Evolutionary conservation across 768 basidiomycete species (phyloP), one percentile per base, ranked within the genome.

Genomic region (Suillus ampliporus): DNA sequence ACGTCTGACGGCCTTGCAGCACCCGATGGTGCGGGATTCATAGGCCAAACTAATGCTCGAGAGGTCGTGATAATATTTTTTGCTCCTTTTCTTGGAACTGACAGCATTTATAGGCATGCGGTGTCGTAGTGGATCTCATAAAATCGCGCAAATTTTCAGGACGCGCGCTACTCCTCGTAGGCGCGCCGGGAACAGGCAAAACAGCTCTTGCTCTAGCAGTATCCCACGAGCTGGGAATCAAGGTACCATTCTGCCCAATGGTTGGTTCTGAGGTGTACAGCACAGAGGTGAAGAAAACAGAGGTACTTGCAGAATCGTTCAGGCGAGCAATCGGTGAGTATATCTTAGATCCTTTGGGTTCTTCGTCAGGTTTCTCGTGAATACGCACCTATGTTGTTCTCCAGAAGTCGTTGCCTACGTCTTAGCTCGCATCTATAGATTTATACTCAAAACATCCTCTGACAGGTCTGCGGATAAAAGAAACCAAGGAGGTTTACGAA

Each of bases 241-340:
- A 97, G 71, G 96, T 98, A 1, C 97, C 97, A 0, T 99, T 99
- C 74, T 98, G 97, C 75, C 95, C 95, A 5, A 98, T 98, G 94
- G 97, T 99, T 47, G 97, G 97, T 0, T 91, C 89, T 21, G 97
- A 99, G 77, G 97, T 99, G 64, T 99, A 97, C 73, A 93, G 90
- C 44, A 89, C 92, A 3, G 97, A 99, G 77, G 95, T 99, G 61
- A 99, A 99, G 82, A 99, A 99, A 84, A 99, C 97, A 2, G 97
- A 99, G 73, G 96, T 99, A 5, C 80, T 99, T 21, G 94, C 95
- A 53, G 97, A 98, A 76, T 87, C 89, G 41, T 99, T 99, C 78
- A 84, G 97, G 62, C 81, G 97, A 68, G 96, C 97, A 14, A 99
- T 99, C 64, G 97, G 96, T 95, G 72, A 72, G 91, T 82, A 44